These are phyloP conservation scores for Aciculosporium take DNA, from an alignment of 2,329 filamentous ascomycete genomes.

Conservation along the genomic window DNA sequence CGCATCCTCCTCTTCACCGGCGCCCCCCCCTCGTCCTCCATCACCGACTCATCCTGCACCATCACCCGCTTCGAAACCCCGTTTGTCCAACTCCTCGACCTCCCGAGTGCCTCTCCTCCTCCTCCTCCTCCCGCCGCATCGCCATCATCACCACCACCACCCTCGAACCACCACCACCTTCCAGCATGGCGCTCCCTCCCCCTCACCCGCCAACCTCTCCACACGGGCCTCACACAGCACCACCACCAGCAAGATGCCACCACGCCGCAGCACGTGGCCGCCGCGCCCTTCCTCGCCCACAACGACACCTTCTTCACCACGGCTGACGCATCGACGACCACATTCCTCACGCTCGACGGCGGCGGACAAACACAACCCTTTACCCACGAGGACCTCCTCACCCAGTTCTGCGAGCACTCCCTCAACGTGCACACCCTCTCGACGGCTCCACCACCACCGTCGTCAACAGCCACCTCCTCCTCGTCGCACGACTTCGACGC, in stretches of 20 bases:
- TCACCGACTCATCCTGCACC: slow-evolving; percentile 18
- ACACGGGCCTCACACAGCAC: slow-evolving; percentile 38
- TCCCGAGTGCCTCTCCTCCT: too few relatives aligned
- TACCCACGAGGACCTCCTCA: slow-evolving; percentile 29
- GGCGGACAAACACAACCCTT: too few relatives aligned
- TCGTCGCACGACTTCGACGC: too few relatives aligned
- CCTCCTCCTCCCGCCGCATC: too few relatives aligned
- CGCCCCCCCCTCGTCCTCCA: slow-evolving; percentile 17
- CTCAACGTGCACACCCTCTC: slow-evolving; percentile 47
- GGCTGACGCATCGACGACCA: slow-evolving; percentile 16
- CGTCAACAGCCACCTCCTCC: too few relatives aligned
- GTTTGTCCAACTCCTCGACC: slow-evolving; percentile 15
- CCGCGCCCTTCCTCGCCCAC: too few relatives aligned
- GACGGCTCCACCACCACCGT: slow-evolving; percentile 16
- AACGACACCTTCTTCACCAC: slow-evolving; percentile 34
- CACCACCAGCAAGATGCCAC: slow-evolving; percentile 21
- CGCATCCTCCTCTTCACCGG: slow-evolving; percentile 25
- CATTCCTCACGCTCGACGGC: background rate
- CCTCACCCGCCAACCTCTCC: slow-evolving; percentile 29
- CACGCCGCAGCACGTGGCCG: too few relatives aligned
- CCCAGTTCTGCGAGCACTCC: slow-evolving; percentile 66
- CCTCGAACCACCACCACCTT: slow-evolving; percentile 10
- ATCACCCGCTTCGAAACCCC: slow-evolving; percentile 13
- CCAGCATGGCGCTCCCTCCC: slow-evolving; percentile 41
- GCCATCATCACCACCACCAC: too few relatives aligned